Conservation (phyloP, 176 grass and related monocot genomes). For the Musa beccarii region DNA sequence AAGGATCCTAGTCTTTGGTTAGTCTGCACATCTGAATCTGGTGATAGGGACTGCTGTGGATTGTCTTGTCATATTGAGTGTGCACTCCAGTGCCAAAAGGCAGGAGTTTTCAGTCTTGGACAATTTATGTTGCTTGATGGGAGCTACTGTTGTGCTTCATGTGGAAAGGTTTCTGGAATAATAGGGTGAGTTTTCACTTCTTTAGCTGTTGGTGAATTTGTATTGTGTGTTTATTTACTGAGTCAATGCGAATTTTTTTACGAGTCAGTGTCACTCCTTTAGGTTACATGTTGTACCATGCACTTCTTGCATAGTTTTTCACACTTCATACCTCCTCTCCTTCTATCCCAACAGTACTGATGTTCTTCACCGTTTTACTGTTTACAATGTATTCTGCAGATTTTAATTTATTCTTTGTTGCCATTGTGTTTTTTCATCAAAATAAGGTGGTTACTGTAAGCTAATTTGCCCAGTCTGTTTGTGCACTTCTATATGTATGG, state of each 20-base stretch:
- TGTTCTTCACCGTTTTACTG: too few relatives aligned
- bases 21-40: slow-evolving; percentile 79
- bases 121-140: slow-evolving; percentile 80
- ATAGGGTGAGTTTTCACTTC: slow-evolving; percentile 47
- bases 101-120: slow-evolving; percentile 62
- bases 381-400: too few relatives aligned
- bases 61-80: slow-evolving; percentile 98
- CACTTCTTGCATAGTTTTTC: too few relatives aligned
- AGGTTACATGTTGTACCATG: background rate
- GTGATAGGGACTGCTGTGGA: slow-evolving; percentile 70
- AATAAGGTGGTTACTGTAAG: background rate
- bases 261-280: background rate
- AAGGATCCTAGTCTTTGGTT: slow-evolving; percentile 98
- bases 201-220: background rate
- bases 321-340: too few relatives aligned
- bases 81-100: slow-evolving; percentile 55
- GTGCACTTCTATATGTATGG: background rate
- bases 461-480: background rate
- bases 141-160: slow-evolving; percentile 83
- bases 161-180: slow-evolving; percentile 90
- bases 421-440: background rate
- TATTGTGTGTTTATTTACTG: slow-evolving; percentile 2
- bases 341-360: too few relatives aligned
- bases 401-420: too few relatives aligned
- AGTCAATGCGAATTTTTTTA: background rate